Conservation (phyloP, 306 rosid species). For the Urtica urens region DNA sequence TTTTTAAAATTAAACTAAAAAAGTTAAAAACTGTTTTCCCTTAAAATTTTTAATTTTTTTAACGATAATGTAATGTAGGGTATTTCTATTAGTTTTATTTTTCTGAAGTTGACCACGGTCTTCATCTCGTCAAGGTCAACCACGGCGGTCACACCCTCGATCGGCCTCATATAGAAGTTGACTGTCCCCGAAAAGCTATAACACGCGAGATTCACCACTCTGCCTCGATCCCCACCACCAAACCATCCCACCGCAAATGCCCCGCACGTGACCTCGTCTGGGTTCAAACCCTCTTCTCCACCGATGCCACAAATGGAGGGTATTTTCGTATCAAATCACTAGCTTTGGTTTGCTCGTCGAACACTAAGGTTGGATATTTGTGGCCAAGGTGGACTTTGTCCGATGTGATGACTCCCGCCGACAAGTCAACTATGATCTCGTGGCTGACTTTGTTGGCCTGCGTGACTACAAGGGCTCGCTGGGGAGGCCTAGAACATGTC, state of each 20-base stretch:
- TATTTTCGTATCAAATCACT: not conserved
- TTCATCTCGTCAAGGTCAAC: conserved; percentile 23
- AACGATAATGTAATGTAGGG: no score
- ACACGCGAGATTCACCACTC: conserved; percentile 12
- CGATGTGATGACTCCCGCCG: conserved; percentile 16
- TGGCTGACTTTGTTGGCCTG: conserved; percentile 21
- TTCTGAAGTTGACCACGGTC: no score
- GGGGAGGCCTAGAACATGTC: conserved; percentile 15
- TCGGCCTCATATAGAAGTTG: conserved; percentile 17
- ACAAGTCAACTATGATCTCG: conserved; percentile 30
- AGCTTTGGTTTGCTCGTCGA: conserved; percentile 22
- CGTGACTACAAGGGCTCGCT: conserved; percentile 29
- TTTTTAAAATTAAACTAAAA: no score
- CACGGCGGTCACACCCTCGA: conserved; percentile 22
- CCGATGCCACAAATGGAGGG: conserved; percentile 11
- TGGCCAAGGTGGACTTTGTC: conserved; percentile 23
- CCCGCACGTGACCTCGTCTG: conserved; percentile 10
- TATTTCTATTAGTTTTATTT: no score
- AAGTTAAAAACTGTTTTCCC: no score
- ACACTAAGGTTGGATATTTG: conserved; percentile 23
- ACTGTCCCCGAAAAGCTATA: conserved; percentile 6
- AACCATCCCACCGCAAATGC: conserved; percentile 20
- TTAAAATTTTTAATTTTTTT: no score
- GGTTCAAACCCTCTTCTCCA: conserved; percentile 10
- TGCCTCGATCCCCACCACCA: conserved; percentile 1